Base-by-base conservation (phyloP, 2,329 filamentous ascomycete genomes). In the Zopfia rhizophila region DNA sequence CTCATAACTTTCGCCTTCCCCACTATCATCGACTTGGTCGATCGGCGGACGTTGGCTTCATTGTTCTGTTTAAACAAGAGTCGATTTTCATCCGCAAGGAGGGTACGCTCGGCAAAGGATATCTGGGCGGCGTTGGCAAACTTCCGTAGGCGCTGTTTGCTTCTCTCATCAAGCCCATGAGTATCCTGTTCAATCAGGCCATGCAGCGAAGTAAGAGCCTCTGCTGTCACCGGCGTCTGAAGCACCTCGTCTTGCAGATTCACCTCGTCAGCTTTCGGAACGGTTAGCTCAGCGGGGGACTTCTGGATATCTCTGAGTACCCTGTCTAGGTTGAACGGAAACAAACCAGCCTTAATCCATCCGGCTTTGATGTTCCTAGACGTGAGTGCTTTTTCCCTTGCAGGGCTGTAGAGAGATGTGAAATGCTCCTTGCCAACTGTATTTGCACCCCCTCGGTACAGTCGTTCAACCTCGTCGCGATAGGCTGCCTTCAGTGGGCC, bases 61-160 rank as follows among this genome's bases (percentile, higher is more conserved):
- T 66, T 60, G 38, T 69, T 65, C 8, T 61, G 58, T 44, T 52
- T 49, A 28, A 46, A 40, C 28, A 72, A 55, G 46, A 66, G 55
- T 28, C 49, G 22, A 42, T 63, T 65, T 43, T 56, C 41, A 41
- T 70, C 51, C 32, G 63, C 29, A 30, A 61, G 57, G 17, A 70
- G 55, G 35, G 57, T 50, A 46, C 38, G 19, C 40, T 60, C 19
- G 17, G 58, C 56, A 53, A 63, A 56, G n/a, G 42, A 60, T 24
- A 39, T 58, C 50, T 63, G 23, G 48, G 58, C 53, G 28, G 65
- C 63, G 41, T 53, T 60, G 8, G 44, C 37, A 7, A 56, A 49
- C 42, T 56, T 60, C 38, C 50, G 31, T 25, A 57, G 36, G 40
- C 41, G 40, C 35, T 51, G 27, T 35, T 40, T 56, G 22, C 45